Evolutionary conservation across 139 green algal species (phyloP).

Genomic region (Picochlorum sp.): DNA sequence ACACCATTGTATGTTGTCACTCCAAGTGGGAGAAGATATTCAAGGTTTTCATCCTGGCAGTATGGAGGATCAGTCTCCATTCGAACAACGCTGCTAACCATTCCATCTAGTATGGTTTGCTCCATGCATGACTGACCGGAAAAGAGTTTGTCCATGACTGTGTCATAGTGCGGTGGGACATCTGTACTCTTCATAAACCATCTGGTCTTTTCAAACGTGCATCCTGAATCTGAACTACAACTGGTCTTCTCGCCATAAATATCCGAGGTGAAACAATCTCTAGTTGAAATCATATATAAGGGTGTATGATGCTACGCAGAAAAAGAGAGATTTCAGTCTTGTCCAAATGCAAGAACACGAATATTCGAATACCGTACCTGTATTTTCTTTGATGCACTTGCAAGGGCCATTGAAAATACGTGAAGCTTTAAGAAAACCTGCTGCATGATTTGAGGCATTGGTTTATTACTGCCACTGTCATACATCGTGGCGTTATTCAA

Average conservation of each 20-base stretch:
- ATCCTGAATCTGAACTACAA: neutral
- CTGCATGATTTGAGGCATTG: neutral
- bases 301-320: constrained; percentile 9
- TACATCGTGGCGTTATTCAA: no score
- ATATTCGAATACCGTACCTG: neutral
- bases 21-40: constrained; percentile 40
- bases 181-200: neutral
- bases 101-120: neutral
- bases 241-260: constrained; percentile 17
- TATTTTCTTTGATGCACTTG: neutral
- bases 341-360: no score
- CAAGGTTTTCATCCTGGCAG: neutral
- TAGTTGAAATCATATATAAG: constrained; percentile 52
- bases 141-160: neutral
- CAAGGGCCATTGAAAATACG: neutral
- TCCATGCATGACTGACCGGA: neutral
- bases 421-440: neutral
- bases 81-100: neutral
- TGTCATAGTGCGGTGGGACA: neutral
- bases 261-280: constrained; percentile 52
- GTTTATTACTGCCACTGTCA: no score
- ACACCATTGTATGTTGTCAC: constrained; percentile 50
- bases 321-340: neutral
- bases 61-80: neutral
- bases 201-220: neutral